These are phyloP conservation scores for Aspergillus hiratsukae DNA, from an alignment of 2,329 filamentous ascomycete genomes.

Conservation along the genomic window DNA sequence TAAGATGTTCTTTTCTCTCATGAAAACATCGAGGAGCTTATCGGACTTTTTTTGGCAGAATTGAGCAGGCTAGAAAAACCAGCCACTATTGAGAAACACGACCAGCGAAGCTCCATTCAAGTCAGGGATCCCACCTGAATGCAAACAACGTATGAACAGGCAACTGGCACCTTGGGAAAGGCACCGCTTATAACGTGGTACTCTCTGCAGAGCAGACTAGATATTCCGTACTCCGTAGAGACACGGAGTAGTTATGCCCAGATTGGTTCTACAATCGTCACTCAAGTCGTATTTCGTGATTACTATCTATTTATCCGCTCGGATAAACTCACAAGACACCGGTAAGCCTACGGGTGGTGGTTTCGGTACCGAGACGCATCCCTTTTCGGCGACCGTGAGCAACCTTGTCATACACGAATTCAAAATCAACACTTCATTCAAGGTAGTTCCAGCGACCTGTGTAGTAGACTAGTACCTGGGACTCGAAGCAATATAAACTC, in stretches of 20 bases:
- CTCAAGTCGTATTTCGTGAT: neutral
- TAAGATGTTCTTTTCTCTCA: neutral
- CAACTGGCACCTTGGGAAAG: neutral
- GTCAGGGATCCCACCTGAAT: neutral
- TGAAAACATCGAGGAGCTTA: neutral
- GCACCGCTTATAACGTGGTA: neutral
- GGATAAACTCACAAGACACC: neutral
- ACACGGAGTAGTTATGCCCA: neutral
- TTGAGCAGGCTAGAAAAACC: neutral
- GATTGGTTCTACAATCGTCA: neutral
- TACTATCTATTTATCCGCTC: no score
- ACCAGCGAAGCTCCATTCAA: no score
- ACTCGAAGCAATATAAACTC: neutral
- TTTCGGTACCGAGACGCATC: neutral
- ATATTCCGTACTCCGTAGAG: neutral
- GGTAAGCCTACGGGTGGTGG: neutral
- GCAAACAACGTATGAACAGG: neutral
- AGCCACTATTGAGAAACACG: neutral
- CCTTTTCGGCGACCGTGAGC: neutral
- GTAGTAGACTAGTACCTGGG: neutral
- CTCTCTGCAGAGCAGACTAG: neutral
- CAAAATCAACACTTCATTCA: neutral
- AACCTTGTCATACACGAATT: neutral
- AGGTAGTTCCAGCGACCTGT: neutral
- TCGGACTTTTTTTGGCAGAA: neutral